These are phyloP conservation scores for Linnemannia hyalina DNA, from an alignment of 192 early-diverging fungal species.

Conservation along the genomic window DNA sequence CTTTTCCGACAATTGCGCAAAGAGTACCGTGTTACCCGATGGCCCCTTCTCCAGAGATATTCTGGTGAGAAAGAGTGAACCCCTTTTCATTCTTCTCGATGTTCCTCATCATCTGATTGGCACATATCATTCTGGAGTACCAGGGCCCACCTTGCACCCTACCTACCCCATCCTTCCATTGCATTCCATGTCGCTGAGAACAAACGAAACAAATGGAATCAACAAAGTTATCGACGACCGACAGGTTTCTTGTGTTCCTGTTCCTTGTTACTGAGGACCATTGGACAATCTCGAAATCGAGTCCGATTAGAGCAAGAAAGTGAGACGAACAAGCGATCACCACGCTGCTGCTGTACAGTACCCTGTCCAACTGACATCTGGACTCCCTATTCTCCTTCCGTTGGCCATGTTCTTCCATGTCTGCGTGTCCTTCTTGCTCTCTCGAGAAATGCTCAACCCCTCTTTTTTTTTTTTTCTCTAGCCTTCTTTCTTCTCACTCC, in stretches of 20 bases:
- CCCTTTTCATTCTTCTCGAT: not conserved
- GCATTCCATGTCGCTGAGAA: too few relatives aligned
- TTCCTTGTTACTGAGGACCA: not conserved
- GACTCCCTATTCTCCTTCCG: not conserved
- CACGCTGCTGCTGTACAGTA: not conserved
- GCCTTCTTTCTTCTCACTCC: too few relatives aligned
- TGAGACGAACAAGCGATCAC: not conserved
- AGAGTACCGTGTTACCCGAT: not conserved
- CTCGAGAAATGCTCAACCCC: not conserved
- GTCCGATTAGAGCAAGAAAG: not conserved
- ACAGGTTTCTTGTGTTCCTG: too few relatives aligned
- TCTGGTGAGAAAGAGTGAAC: not conserved
- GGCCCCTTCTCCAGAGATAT: not conserved
- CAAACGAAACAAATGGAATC: too few relatives aligned
- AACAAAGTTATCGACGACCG: too few relatives aligned
- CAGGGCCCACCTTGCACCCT: not conserved
- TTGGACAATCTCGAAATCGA: not conserved
- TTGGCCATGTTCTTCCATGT: not conserved
- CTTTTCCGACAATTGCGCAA: slow-evolving; percentile 5
- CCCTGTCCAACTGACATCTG: not conserved
- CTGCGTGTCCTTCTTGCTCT: not conserved
- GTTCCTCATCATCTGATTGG: not conserved
- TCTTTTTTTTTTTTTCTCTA: not conserved
- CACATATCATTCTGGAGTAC: not conserved
- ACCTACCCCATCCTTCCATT: not conserved